phyloP scores from a whole-genome alignment of 805 yeast species.

The Sungouiozyma ichnusensis region DNA sequence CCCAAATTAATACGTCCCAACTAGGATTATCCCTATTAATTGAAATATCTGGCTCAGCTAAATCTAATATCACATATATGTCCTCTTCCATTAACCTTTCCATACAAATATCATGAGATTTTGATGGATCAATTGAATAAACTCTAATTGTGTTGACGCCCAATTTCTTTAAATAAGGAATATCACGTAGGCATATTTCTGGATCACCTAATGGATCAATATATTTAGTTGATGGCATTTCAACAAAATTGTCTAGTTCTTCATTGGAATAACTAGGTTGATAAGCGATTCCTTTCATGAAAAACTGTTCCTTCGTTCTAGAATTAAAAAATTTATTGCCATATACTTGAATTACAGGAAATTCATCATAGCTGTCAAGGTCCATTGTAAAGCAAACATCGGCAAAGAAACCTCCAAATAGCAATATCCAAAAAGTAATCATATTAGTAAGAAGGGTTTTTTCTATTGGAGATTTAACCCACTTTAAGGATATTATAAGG shows the following conservation, averaged over 20 bases:
- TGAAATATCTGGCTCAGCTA: conserved; percentile 75
- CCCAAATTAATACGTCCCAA: conserved; percentile 64
- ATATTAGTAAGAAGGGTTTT: too few species aligned
- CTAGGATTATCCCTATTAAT: conserved; percentile 67
- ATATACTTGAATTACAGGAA: conserved; percentile 41
- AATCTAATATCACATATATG: conserved; percentile 82
- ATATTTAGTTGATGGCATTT: conserved; percentile 16
- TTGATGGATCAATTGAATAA: conserved; percentile 67
- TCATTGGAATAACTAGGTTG: conserved; percentile 47
- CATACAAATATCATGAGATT: conserved; percentile 73
- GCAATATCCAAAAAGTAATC: background rate
- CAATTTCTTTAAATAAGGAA: conserved; percentile 60
- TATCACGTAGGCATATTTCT: conserved; percentile 64
- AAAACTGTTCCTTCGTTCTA: conserved; percentile 70
- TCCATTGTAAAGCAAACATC: background rate
- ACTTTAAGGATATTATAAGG: too few species aligned
- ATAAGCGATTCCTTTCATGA: conserved; percentile 79
- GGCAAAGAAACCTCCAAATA: background rate
- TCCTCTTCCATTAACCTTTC: conserved; percentile 67
- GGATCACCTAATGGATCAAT: conserved; percentile 74
- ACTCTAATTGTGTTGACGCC: conserved; percentile 75
- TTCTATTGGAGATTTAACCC: too few species aligned
- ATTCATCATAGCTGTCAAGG: background rate
- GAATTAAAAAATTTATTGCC: conserved; percentile 73
- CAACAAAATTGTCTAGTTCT: conserved; percentile 22